These are phyloP conservation scores for Wickerhamiella australiensis DNA, from an alignment of 805 yeast genomes.

Conservation along the genomic window DNA sequence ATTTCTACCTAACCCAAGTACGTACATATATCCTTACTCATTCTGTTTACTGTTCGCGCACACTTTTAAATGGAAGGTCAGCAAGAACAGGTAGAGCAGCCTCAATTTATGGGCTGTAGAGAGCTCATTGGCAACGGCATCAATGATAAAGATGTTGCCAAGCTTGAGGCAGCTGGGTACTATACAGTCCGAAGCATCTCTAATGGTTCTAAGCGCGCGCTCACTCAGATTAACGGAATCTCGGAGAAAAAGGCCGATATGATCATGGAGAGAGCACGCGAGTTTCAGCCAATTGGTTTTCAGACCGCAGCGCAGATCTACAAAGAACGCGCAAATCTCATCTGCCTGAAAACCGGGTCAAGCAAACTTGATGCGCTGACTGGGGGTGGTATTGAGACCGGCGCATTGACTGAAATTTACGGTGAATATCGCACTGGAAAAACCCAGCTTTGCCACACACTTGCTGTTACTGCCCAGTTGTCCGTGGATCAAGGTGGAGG, in stretches of 20 bases:
- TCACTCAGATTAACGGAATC: slow-evolving; percentile 75
- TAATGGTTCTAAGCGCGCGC: slow-evolving; percentile 73
- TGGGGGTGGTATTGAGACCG: slow-evolving; percentile 97
- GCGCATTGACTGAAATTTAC: slow-evolving; percentile 88
- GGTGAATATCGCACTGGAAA: slow-evolving; percentile 98
- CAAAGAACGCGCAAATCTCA: slow-evolving; percentile 75
- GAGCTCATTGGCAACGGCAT: slow-evolving; percentile 65
- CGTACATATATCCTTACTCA: neutral
- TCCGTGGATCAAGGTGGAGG: slow-evolving; percentile 98
- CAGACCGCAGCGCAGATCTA: slow-evolving; percentile 95
- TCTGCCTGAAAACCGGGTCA: slow-evolving; percentile 90
- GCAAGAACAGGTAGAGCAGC: neutral
- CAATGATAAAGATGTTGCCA: slow-evolving; percentile 61
- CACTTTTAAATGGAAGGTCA: neutral
- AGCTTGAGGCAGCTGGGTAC: slow-evolving; percentile 68
- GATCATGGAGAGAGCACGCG: slow-evolving; percentile 68
- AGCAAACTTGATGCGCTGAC: slow-evolving; percentile 82
- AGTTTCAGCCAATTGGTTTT: slow-evolving; percentile 76
- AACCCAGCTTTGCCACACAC: slow-evolving; percentile 90
- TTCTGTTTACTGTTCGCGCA: neutral
- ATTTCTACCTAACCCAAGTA: neutral
- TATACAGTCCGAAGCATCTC: slow-evolving; percentile 90
- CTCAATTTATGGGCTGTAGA: slow-evolving; percentile 12
- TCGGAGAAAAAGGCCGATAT: slow-evolving; percentile 92
- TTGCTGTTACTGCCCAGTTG: slow-evolving; percentile 91